These are phyloP conservation scores for Penicillium hesseltinei DNA, from an alignment of 2,329 filamentous ascomycete species.

Conservation along the genomic window DNA sequence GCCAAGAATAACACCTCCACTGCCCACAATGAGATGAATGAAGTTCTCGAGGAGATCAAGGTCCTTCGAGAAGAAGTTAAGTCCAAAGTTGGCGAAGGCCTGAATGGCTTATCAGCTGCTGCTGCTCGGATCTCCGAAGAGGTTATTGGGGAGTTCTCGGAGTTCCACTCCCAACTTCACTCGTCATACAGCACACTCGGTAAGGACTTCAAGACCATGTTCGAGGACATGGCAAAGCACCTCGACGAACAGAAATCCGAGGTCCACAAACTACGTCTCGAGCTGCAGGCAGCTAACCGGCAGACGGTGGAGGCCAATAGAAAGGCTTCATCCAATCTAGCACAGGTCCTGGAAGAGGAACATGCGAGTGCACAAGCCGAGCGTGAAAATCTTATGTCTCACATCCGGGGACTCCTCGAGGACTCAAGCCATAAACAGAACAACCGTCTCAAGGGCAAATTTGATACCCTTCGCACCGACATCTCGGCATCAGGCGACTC, in stretches of 20 bases:
- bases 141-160: constrained; percentile 77
- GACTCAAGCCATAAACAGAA: constrained; percentile 73
- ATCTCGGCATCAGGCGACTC: constrained; percentile 63
- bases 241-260: constrained; percentile 75
- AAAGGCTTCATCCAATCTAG: constrained; percentile 63
- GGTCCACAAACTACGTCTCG: constrained; percentile 67
- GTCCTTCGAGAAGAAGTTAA: constrained; percentile 87
- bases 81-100: constrained; percentile 75
- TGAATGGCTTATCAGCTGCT: constrained; percentile 77
- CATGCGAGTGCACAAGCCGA: constrained; percentile 70
- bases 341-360: constrained; percentile 73
- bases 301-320: constrained; percentile 67
- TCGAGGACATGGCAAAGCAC: constrained; percentile 75
- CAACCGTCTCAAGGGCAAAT: constrained; percentile 63
- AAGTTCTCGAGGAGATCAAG: constrained; percentile 88
- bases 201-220: constrained; percentile 79
- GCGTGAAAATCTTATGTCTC: constrained; percentile 67
- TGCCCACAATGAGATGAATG: constrained; percentile 82
- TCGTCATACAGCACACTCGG: constrained; percentile 79
- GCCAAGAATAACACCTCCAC: constrained; percentile 52
- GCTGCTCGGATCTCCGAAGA: constrained; percentile 87
- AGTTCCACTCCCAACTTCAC: constrained; percentile 81
- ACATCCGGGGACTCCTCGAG: constrained; percentile 75
- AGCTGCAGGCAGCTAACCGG: constrained; percentile 69
- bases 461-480: constrained; percentile 62